Conservation (phyloP, 2,329 filamentous ascomycete genomes). For the Huntiella decipiens region DNA sequence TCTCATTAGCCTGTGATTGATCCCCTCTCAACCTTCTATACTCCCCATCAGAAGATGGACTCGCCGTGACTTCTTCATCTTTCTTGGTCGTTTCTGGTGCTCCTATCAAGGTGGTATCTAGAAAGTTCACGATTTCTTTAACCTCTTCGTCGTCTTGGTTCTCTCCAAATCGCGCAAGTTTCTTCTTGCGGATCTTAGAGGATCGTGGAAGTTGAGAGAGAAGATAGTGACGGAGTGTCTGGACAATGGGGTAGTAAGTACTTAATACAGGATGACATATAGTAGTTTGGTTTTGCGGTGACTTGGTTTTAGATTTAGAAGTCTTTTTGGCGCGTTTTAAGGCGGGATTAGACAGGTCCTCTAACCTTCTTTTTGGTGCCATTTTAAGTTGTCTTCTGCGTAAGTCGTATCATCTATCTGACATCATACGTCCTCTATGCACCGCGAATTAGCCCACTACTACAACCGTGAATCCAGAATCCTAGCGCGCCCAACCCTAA, state of each 20-base stretch:
- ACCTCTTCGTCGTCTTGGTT: slow-evolving; percentile 15
- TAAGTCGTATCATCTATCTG: too few relatives aligned
- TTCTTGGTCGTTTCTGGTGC: not conserved
- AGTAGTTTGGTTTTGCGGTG: not conserved
- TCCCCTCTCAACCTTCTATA: not conserved
- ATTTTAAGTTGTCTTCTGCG: too few relatives aligned
- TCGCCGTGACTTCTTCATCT: not conserved
- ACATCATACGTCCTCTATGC: too few relatives aligned
- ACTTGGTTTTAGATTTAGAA: not conserved
- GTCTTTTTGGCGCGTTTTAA: too few relatives aligned
- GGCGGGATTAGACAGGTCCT: too few relatives aligned
- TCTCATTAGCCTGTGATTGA: slow-evolving; percentile 20
- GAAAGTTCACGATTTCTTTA: slow-evolving; percentile 11
- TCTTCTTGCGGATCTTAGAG: slow-evolving; percentile 43
- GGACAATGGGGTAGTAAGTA: slow-evolving; percentile 42
- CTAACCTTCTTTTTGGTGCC: too few relatives aligned
- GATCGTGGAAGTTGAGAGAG: slow-evolving; percentile 44
- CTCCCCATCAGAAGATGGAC: not conserved
- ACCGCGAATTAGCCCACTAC: too few relatives aligned
- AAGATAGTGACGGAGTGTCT: slow-evolving; percentile 52
- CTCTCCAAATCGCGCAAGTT: slow-evolving; percentile 30
- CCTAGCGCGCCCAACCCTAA: too few relatives aligned
- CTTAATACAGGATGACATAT: slow-evolving; percentile 2
- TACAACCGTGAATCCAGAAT: too few relatives aligned
- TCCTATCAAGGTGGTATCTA: slow-evolving; percentile 12